These are phyloP conservation scores for Phialophora macrospora DNA, from an alignment of 2,329 filamentous ascomycete genomes.

Conservation along the genomic window DNA sequence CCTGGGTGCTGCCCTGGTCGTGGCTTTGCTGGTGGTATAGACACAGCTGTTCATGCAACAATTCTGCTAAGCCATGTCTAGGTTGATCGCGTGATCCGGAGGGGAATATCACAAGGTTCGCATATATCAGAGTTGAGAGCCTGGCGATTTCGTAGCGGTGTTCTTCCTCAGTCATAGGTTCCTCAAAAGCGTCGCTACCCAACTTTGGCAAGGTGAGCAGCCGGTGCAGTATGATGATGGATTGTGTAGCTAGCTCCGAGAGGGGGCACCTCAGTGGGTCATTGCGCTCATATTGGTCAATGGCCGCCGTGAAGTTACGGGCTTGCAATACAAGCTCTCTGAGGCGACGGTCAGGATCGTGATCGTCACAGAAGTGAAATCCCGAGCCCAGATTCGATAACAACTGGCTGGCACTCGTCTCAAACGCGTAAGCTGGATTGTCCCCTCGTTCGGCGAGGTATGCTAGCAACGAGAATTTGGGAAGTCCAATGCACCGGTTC, in stretches of 20 bases:
- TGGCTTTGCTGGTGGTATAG: not conserved
- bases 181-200: not conserved
- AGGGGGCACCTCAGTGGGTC: not conserved
- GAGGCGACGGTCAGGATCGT: conserved; percentile 1
- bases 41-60: not conserved
- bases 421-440: not conserved
- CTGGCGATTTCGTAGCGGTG: conserved; percentile 3
- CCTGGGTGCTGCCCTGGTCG: not conserved
- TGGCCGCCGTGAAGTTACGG: conserved; percentile 5
- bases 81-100: not conserved
- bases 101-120: conserved; percentile 12
- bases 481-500: not conserved
- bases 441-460: conserved; percentile 2
- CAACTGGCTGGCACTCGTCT: not conserved
- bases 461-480: conserved; percentile 13
- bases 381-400: conserved; percentile 6
- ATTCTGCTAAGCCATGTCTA: not conserved
- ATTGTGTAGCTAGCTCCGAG: conserved; percentile 3
- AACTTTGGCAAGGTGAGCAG: conserved; percentile 6
- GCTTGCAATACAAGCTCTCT: not conserved
- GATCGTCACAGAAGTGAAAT: not conserved
- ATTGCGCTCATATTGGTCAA: conserved; percentile 14
- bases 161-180: not conserved
- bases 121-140: conserved; percentile 12
- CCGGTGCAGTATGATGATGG: conserved; percentile 17